Percentiles rank a stretch among this genome's conserved stretches.
These are phyloP conservation scores for Bipolaris victoriae DNA, from an alignment of 2,329 filamentous ascomycete genomes.

Conservation along the genomic window DNA sequence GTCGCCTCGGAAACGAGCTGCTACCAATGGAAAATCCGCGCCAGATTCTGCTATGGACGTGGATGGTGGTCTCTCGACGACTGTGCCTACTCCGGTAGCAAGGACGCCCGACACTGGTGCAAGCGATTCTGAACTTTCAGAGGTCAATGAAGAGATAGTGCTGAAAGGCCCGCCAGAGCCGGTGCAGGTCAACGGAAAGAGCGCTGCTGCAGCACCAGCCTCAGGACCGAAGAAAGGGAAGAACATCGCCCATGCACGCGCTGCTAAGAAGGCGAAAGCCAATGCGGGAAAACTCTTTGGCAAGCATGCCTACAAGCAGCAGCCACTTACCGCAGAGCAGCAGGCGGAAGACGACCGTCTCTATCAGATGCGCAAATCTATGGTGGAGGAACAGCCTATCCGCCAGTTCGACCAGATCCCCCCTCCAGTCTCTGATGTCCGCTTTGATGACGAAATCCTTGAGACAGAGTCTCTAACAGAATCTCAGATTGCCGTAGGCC, in stretches of 20 bases:
- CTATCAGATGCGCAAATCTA: slow-evolving; percentile 31
- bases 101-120: slow-evolving; percentile 38
- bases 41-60: slow-evolving; percentile 28
- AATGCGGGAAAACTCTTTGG: slow-evolving; percentile 40
- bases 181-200: slow-evolving; percentile 33
- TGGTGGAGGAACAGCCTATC: slow-evolving; percentile 36
- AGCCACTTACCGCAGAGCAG: slow-evolving; percentile 35
- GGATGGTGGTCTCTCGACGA: slow-evolving; percentile 34
- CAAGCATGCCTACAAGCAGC: slow-evolving; percentile 39
- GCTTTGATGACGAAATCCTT: slow-evolving; percentile 46
- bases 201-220: slow-evolving; percentile 20
- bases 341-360: slow-evolving; percentile 35
- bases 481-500: slow-evolving; percentile 45
- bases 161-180: slow-evolving; percentile 44
- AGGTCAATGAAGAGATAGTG: slow-evolving; percentile 49
- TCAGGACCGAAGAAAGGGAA: slow-evolving; percentile 37
- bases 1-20: slow-evolving; percentile 40
- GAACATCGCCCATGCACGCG: slow-evolving; percentile 31
- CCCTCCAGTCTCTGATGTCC: slow-evolving; percentile 40
- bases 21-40: slow-evolving; percentile 28
- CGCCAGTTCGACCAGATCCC: slow-evolving; percentile 26
- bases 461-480: slow-evolving; percentile 47
- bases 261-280: slow-evolving; percentile 41
- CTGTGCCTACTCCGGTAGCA: slow-evolving; percentile 34
- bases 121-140: slow-evolving; percentile 47